Conservation (phyloP, 1,139 yeast species). For the Candida buenavistaensis region DNA sequence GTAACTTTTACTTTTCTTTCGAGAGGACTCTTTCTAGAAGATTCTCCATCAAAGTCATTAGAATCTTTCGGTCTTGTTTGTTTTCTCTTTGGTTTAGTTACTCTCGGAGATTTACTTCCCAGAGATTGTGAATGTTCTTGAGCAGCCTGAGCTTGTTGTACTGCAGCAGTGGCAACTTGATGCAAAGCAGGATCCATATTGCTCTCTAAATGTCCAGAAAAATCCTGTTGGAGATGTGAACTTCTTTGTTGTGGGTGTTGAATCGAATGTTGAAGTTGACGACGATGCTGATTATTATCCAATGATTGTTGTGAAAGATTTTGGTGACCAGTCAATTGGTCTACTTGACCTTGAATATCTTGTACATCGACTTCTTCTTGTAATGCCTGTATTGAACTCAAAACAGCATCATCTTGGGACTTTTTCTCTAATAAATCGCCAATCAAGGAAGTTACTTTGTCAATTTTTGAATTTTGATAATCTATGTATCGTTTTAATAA, state of each 20-base stretch:
- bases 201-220: slow-evolving; percentile 24
- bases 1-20: slow-evolving; percentile 39
- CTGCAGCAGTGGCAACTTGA: slow-evolving; percentile 39
- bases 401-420: slow-evolving; percentile 30
- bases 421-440: slow-evolving; percentile 36
- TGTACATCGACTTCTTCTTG: slow-evolving; percentile 25
- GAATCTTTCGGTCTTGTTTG: slow-evolving; percentile 7
- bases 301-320: slow-evolving; percentile 2
- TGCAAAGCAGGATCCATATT: slow-evolving; percentile 43
- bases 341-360: slow-evolving; percentile 15
- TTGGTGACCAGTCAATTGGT: slow-evolving; percentile 9
- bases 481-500: slow-evolving; percentile 40
- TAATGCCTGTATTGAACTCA: slow-evolving; percentile 26
- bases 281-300: slow-evolving; percentile 5
- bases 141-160: slow-evolving; percentile 8
- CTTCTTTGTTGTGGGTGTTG: slow-evolving; percentile 5
- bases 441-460: slow-evolving; percentile 36
- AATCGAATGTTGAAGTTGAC: slow-evolving; percentile 4
- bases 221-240: slow-evolving; percentile 8
- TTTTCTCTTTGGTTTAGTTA: slow-evolving; percentile 7
- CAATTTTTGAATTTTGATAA: slow-evolving; percentile 40
- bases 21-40: slow-evolving; percentile 18
- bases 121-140: slow-evolving; percentile 7
- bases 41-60: slow-evolving; percentile 4
- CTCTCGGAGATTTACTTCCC: slow-evolving; percentile 1